Base-by-base conservation (phyloP, 345 rosid genomes). In the Heritiera fomes region DNA sequence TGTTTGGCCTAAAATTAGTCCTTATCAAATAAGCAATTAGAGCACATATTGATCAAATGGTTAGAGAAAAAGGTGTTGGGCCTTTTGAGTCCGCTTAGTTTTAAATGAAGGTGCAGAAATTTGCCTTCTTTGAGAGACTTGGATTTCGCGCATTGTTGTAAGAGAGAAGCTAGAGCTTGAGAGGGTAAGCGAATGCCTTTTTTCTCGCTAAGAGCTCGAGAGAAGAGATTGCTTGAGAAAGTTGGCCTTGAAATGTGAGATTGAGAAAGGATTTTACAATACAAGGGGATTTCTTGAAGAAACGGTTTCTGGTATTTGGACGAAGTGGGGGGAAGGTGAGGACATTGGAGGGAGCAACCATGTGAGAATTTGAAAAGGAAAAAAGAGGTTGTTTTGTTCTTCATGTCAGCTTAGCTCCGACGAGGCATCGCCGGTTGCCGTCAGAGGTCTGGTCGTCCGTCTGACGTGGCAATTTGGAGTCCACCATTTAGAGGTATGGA, bases 321-420 rank as follows among this genome's bases (percentile, higher is more conserved):
- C 75, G 78, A 82, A 75, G 6, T 74, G 64, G 64, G 9, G 53
- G 65, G 69, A 74, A 49, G 32, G 17, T 62, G 70, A 77, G 87
- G 88, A 90, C 87, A 86, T 85, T 73, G 87, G 88, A 82, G 82
- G 86, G 85, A 77, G 86, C 55, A 82, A 86, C 87, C 84, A 81
- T 80, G 80, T 73, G 83, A 78, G 34, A 18, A 3, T 34, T 72
- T n/a, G n/a, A 66, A 61, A 15, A 45, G 4, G 38, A 47, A 15
- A 67, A 17, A 17, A 71, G 81, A 23, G 72, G 41, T 15, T 8
- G 0, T 60, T 38, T 64, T 75, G 73, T 53, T 64, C 46, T 64
- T 76, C 75, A 64, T 76, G 30, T 73, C 52, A 58, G 71, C 59
- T 80, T 62, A 69, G 77, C 77, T 64, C 79, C 83, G 84, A 75